Evolutionary conservation across 345 rosid genomes (phyloP), one percentile per base, ranked within the genome.

Genomic region (Citropsis articulata): DNA sequence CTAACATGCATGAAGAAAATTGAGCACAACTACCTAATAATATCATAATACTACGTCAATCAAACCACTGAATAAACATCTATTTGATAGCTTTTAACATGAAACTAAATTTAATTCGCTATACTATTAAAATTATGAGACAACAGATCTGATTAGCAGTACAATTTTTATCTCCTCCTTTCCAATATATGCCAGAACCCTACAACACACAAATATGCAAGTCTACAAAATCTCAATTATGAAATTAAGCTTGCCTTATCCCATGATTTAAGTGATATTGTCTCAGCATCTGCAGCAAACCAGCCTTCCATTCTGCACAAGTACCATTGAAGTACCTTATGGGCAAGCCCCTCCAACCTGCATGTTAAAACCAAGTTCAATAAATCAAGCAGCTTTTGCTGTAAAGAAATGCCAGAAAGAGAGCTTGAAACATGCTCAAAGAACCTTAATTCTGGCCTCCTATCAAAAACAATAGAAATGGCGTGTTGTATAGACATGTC

Each of bases 251-350:
- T 84, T 66, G 85, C 98, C 91, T 93, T 87, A 80, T 96, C 99
- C 99, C 99, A 96, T 83, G 91, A 79, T 81, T 86, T 90, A 40
- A 90, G 86, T 9, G 99, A 94, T 73, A 96, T 96, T 63, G 94
- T 92, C 53, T 96, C 98, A 28, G 99, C 92, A 90, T 96, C 98
- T 9, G 99, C 94, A 55, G 98, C 98, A 85, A 96, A 96, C 98
- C 99, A 94, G n/a, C 99, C 99, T 86, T 96, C 98, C 98, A 96
- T 96, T 83, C 98, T 91, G 86, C 99, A 94, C 35, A 94, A 72
- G 75, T 96, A 96, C 99, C 99, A 96, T 36, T 96, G 99, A 45
- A 96, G 97, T 61, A 94, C 98, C 83, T 91, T 91, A 67, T 89
- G 84, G 28, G 89, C 84, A 80, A 91, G 87, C 69, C 97, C 98